Percentiles rank a stretch among this genome's conserved stretches.
These are phyloP conservation scores for Takashimella tepidaria DNA, from an alignment of 1,284 basidiomycete species.

Conservation along the genomic window DNA sequence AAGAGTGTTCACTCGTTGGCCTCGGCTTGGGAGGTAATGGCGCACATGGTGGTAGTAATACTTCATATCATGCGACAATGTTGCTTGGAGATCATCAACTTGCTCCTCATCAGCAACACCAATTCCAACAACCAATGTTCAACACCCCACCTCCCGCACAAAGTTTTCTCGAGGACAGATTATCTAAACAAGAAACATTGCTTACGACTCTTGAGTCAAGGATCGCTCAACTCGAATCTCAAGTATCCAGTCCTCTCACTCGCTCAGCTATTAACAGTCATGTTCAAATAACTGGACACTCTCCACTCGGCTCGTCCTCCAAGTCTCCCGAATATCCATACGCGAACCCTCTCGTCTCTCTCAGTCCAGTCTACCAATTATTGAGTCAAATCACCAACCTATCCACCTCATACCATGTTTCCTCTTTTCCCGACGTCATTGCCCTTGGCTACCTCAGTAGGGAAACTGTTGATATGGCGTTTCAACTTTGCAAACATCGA, in stretches of 20 bases:
- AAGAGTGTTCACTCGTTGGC: conserved; percentile 13
- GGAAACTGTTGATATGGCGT: conserved; percentile 19
- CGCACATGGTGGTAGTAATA: too few relatives aligned
- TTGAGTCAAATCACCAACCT: conserved; percentile 8
- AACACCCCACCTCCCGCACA: too few relatives aligned
- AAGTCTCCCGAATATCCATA: conserved; percentile 1
- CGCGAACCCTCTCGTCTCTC: background rate
- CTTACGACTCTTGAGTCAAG: conserved; percentile 3
- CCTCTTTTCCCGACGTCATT: conserved; percentile 15
- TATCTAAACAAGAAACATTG: conserved; percentile 5
- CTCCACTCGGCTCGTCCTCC: background rate
- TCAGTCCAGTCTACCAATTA: background rate
- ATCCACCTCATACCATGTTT: conserved; percentile 5
- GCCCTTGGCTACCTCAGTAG: conserved; percentile 8
- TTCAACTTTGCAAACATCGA: conserved; percentile 25
- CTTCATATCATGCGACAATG: too few relatives aligned
- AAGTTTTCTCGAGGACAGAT: background rate
- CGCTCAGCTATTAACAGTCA: background rate
- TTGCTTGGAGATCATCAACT: background rate
- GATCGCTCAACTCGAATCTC: background rate
- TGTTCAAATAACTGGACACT: background rate
- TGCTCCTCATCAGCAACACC: background rate
- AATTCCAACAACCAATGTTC: too few relatives aligned
- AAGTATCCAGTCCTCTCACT: background rate
- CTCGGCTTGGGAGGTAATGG: background rate